phyloP scores from a whole-genome alignment of 2,329 filamentous ascomycete species.

The Apiospora malaysiana region DNA sequence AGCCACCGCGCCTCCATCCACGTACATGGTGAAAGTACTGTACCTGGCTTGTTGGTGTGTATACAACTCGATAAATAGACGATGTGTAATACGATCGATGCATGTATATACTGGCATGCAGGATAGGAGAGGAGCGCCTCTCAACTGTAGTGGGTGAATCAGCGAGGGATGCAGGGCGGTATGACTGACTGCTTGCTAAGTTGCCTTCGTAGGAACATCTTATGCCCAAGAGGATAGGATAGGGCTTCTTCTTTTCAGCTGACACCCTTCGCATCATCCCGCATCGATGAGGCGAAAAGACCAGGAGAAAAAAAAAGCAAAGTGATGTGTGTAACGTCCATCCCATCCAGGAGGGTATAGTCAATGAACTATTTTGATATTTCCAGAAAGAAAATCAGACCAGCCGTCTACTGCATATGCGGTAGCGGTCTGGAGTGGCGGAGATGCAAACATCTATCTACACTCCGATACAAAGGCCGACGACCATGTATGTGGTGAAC shows the following conservation, averaged over 20 bases:
- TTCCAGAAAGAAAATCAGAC: too few species aligned
- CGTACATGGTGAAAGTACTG: too few species aligned
- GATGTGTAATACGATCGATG: neutral
- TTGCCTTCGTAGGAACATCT: neutral
- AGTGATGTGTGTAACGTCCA: too few species aligned
- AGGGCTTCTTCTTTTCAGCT: neutral
- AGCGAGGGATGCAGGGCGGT: too few species aligned
- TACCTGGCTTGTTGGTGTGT: too few species aligned
- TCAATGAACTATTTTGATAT: neutral
- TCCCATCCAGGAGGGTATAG: neutral
- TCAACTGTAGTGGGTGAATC: neutral
- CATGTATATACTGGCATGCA: neutral
- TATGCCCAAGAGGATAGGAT: neutral
- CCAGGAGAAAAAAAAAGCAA: neutral
- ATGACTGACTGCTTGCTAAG: neutral
- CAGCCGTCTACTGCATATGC: neutral
- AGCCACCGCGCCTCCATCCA: neutral
- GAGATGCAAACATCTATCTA: neutral
- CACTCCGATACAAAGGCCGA: neutral
- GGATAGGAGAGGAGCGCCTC: neutral
- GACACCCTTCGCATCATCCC: too few species aligned
- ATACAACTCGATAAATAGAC: too few species aligned
- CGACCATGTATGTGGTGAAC: neutral
- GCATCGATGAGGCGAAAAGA: neutral
- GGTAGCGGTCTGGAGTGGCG: conserved; percentile 1